Base-by-base conservation (phyloP, 2,329 filamentous ascomycete species). In the Bipolaris bicolor region DNA sequence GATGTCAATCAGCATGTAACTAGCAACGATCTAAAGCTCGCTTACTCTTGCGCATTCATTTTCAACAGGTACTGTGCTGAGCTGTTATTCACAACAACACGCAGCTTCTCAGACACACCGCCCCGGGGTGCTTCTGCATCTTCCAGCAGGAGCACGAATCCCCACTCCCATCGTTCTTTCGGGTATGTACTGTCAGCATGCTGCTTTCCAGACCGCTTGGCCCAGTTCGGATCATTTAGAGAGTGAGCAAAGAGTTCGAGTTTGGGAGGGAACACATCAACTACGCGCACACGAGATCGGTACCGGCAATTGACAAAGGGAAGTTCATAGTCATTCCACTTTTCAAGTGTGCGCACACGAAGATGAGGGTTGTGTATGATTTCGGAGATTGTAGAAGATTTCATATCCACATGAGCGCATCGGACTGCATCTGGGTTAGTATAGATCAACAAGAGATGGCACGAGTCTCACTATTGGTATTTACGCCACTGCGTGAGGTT, bases 231-330 rank as follows among this genome's bases (percentile, higher is more conserved):
- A 43, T 77, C 70, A 13, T 64, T 65, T 80, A 80, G 29, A 74
- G 40, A 80, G 67, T 71, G 69, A 3, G 89, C 81, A 72, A 97
- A 97, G 56, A 94, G 86, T 61, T 87, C 84, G 1, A 97, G 78
- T 1, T 82, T 81, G 2, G 81, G 77, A 0, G 94, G 94, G 56
- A 83, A 86, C 73, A 90, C 97, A 76, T 97, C 91, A 34, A 96
- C 83, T 1, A 96, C 88, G n/a, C 91, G 88, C 34, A 91, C 88
- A 33, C 83, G 81, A 20, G 86, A 80, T 45, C 86, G 85, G 71
- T 92, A 92, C 40, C 86, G 90, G 55, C 83, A 79, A 68, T 93
- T 92, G 55, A 87, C 82, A 68, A 96, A 96, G 0, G 92, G 91
- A 0, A 93, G 69, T 2, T 67, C 71, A 56, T 80, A 80, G 20